These are phyloP conservation scores for Dactylonectria estremocensis DNA, from an alignment of 2,329 filamentous ascomycete species.

Conservation along the genomic window DNA sequence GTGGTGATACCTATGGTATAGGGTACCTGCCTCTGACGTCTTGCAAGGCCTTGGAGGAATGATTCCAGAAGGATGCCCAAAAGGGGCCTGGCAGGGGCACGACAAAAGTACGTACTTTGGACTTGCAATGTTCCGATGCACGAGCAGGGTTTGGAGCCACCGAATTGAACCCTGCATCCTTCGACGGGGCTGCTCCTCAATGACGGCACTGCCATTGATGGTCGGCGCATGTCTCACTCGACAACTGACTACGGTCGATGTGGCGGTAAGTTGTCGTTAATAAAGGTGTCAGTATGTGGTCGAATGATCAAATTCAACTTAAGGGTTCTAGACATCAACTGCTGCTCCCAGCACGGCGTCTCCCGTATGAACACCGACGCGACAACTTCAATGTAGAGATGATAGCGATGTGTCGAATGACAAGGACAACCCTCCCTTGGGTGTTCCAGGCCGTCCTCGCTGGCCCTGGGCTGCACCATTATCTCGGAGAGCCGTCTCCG, in stretches of 20 bases:
- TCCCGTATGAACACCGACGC: background rate
- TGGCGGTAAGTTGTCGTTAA: background rate
- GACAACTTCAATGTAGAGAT: background rate
- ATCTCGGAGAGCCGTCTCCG: conserved; percentile 4
- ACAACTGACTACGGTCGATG: background rate
- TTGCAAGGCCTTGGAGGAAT: conserved; percentile 7
- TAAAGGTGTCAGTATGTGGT: background rate
- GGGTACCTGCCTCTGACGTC: background rate
- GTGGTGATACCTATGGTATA: conserved; percentile 4
- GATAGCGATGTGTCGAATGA: background rate
- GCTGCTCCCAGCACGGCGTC: background rate
- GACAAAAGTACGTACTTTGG: conserved; percentile 12
- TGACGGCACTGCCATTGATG: background rate
- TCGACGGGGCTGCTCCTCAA: background rate
- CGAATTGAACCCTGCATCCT: background rate
- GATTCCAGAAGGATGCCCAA: conserved; percentile 17
- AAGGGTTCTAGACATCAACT: background rate
- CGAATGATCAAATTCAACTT: background rate
- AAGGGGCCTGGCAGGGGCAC: conserved; percentile 30
- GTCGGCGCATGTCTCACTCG: conserved; percentile 4
- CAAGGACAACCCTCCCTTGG: background rate
- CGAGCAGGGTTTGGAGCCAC: background rate
- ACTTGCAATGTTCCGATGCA: background rate
- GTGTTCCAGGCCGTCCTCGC: background rate
- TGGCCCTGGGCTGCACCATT: background rate